phyloP scores from a whole-genome alignment of 176 grass and related monocot species.

The Phyllostachys edulis region DNA sequence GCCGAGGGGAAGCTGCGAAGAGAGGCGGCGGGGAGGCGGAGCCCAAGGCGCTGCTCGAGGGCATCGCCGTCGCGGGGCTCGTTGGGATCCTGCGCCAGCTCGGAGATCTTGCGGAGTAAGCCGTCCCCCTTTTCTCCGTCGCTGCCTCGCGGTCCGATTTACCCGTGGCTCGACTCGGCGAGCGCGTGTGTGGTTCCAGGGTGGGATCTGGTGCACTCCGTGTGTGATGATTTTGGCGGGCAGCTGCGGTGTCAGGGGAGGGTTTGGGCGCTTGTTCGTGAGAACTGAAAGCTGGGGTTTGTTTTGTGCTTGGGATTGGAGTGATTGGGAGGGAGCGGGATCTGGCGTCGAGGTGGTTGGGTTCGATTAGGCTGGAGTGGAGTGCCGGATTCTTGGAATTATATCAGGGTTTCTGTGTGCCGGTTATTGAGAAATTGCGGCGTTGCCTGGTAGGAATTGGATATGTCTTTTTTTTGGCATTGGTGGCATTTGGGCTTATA shows the following conservation, averaged over 20 bases:
- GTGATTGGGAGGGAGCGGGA: constrained; percentile 5
- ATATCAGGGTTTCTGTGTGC: neutral
- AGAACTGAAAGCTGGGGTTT: neutral
- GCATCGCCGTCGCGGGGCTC: constrained; percentile 91
- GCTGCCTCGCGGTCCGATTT: neutral
- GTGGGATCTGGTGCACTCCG: constrained; percentile 17
- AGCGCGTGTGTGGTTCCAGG: neutral
- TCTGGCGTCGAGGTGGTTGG: constrained; percentile 29
- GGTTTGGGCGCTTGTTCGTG: neutral
- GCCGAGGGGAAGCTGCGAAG: neutral
- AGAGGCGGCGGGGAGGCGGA: constrained; percentile 54
- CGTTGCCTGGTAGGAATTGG: neutral
- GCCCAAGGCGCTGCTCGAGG: constrained; percentile 82
- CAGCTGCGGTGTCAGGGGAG: neutral
- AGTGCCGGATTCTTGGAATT: neutral
- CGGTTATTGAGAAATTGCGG: neutral
- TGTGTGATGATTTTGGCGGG: neutral
- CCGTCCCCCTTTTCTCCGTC: neutral
- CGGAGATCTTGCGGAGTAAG: constrained; percentile 96
- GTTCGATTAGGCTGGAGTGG: neutral
- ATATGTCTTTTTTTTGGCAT: neutral
- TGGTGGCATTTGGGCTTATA: neutral
- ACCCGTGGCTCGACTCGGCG: neutral
- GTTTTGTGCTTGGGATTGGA: neutral
- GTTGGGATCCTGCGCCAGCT: constrained; percentile 98